Evolutionary conservation across 805 yeast species (phyloP).

Genomic region (Metschnikowia matae): DNA sequence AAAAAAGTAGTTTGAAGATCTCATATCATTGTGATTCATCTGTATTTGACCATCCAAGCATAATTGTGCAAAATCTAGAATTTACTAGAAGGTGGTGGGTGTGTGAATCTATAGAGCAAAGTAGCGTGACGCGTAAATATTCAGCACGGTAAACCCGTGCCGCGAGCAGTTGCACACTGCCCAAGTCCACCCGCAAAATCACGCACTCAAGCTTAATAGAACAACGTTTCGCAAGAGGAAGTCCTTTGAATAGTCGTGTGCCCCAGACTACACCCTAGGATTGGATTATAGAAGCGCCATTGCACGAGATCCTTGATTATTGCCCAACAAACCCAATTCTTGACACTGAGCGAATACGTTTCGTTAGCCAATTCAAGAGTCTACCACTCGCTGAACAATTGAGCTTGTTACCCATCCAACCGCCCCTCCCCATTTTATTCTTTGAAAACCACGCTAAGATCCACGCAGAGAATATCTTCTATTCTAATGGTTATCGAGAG

Average conservation of each 20-base stretch:
- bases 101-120: not conserved
- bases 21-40: too few relatives aligned
- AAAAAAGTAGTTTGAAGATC: too few relatives aligned
- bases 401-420: not conserved
- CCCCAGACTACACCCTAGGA: not conserved
- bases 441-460: not conserved
- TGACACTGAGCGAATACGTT: not conserved
- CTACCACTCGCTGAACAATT: not conserved
- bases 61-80: not conserved
- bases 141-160: conserved; percentile 2
- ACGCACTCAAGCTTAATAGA: not conserved
- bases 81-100: not conserved
- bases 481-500: conserved; percentile 49
- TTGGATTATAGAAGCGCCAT: not conserved
- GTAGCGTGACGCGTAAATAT: not conserved
- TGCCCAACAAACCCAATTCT: not conserved
- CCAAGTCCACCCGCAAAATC: conserved; percentile 5
- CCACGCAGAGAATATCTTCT: too few relatives aligned
- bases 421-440: not conserved
- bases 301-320: not conserved
- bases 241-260: not conserved
- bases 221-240: not conserved
- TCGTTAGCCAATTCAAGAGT: not conserved
- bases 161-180: conserved; percentile 2
- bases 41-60: too few relatives aligned